Percentiles rank a stretch among this genome's conserved stretches.
phyloP scores from a whole-genome alignment of 768 basidiomycete species.

The Russula dissimulans region DNA sequence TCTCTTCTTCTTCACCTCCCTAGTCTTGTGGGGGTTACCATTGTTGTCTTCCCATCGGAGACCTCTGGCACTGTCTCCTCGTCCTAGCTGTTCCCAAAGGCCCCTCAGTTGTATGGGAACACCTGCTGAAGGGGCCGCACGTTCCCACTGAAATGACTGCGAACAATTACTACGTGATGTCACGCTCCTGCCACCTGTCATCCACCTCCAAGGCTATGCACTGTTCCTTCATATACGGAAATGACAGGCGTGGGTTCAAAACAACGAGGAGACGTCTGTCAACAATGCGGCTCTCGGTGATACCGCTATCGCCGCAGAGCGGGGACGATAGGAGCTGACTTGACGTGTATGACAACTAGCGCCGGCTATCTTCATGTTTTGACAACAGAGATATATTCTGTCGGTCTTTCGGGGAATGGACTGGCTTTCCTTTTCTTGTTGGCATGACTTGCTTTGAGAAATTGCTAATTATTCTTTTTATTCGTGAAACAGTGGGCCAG shows the following conservation, averaged over 20 bases:
- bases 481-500: slow-evolving; percentile 21
- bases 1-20: background rate
- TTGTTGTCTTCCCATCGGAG: background rate
- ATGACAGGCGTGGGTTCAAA: slow-evolving; percentile 6
- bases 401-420: background rate
- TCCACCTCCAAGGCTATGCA: background rate
- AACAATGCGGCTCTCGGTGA: slow-evolving; percentile 1
- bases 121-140: background rate
- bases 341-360: background rate
- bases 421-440: background rate
- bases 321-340: slow-evolving; percentile 5
- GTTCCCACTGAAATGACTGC: background rate
- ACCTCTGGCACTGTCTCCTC: background rate
- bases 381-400: background rate
- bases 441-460: background rate
- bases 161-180: background rate
- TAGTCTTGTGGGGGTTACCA: background rate
- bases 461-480: slow-evolving; percentile 6
- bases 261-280: background rate
- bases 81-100: too few relatives aligned
- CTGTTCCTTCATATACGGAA: slow-evolving; percentile 8
- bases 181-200: background rate
- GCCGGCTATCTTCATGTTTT: background rate
- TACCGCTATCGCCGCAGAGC: background rate
- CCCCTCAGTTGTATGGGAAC: background rate